phyloP scores from a whole-genome alignment of 306 rosid species.

The Vicia sativa region DNA sequence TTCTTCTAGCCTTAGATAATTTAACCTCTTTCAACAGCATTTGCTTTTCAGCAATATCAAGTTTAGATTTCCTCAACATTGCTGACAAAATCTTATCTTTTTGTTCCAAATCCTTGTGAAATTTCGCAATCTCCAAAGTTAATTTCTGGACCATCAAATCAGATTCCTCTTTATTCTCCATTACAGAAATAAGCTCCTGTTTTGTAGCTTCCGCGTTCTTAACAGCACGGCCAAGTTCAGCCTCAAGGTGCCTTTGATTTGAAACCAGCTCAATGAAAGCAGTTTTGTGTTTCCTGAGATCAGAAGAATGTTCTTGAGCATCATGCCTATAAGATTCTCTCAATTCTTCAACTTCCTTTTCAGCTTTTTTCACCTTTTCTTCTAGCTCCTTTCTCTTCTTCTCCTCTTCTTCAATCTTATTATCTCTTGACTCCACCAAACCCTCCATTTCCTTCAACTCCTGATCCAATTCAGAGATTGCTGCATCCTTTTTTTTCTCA shows the following conservation, averaged over 20 bases:
- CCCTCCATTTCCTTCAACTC: constrained; percentile 64
- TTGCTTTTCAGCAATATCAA: constrained; percentile 81
- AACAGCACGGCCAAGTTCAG: constrained; percentile 65
- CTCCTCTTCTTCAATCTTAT: constrained; percentile 58
- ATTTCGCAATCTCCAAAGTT: constrained; percentile 63
- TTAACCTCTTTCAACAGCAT: constrained; percentile 85
- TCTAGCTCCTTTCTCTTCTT: constrained; percentile 63
- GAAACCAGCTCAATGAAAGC: constrained; percentile 91
- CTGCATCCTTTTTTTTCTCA: constrained; percentile 60
- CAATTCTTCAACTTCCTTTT: constrained; percentile 61
- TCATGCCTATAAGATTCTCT: constrained; percentile 60
- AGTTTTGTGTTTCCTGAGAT: constrained; percentile 87
- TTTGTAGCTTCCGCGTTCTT: constrained; percentile 74
- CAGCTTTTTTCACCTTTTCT: constrained; percentile 59
- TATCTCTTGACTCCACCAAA: constrained; percentile 58
- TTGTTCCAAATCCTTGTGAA: constrained; percentile 88
- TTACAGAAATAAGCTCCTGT: constrained; percentile 59
- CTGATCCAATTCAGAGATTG: constrained; percentile 51
- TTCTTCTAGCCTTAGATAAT: constrained; percentile 79
- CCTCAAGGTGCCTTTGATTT: constrained; percentile 86
- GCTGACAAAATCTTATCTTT: constrained; percentile 94
- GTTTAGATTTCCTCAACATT: constrained; percentile 84
- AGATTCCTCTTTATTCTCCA: constrained; percentile 82
- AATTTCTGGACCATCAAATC: constrained; percentile 73
- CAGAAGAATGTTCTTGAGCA: constrained; percentile 78